These are phyloP conservation scores for Metroxylon sagu DNA, from an alignment of 176 grass and related monocot genomes.

Conservation along the genomic window DNA sequence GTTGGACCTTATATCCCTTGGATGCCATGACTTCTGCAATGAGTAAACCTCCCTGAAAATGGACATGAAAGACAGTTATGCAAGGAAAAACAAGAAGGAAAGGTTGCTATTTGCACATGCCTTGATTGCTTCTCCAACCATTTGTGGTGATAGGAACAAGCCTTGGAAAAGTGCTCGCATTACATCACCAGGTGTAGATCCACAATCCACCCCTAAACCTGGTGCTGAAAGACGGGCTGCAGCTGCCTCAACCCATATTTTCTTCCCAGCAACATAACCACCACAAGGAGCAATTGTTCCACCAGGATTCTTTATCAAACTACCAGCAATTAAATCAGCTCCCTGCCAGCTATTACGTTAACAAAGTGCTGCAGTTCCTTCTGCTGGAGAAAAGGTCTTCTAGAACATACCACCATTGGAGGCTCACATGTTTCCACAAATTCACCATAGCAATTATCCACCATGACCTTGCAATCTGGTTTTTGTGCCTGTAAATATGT, in stretches of 20 bases:
- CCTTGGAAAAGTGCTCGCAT: slow-evolving; percentile 83
- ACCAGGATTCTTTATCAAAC: slow-evolving; percentile 90
- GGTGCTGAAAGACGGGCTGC: slow-evolving; percentile 82
- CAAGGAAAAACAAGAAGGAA: neutral
- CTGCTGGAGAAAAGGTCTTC: neutral
- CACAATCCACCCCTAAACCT: slow-evolving; percentile 80
- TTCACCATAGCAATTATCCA: slow-evolving; percentile 98
- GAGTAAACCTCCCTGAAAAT: slow-evolving; percentile 65
- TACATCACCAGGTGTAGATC: slow-evolving; percentile 70
- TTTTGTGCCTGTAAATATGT: slow-evolving; percentile 49
- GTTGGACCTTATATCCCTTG: slow-evolving; percentile 81
- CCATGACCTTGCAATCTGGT: slow-evolving; percentile 80
- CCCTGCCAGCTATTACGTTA: slow-evolving; percentile 36
- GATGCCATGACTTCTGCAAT: slow-evolving; percentile 77
- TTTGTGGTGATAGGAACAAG: slow-evolving; percentile 86
- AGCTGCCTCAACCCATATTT: slow-evolving; percentile 55
- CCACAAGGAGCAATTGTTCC: slow-evolving; percentile 82
- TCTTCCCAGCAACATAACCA: slow-evolving; percentile 83
- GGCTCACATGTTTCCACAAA: slow-evolving; percentile 80
- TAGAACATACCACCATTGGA: slow-evolving; percentile 58
- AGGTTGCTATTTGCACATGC: slow-evolving; percentile 20
- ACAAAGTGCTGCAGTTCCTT: slow-evolving; percentile 11
- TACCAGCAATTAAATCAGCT: slow-evolving; percentile 87
- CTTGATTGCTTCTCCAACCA: slow-evolving; percentile 93
- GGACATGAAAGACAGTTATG: slow-evolving; percentile 2